Percentiles rank a stretch among this genome's conserved stretches.
Conservation (phyloP, 2,329 filamentous ascomycete species). For the Penicillium crustosum region DNA sequence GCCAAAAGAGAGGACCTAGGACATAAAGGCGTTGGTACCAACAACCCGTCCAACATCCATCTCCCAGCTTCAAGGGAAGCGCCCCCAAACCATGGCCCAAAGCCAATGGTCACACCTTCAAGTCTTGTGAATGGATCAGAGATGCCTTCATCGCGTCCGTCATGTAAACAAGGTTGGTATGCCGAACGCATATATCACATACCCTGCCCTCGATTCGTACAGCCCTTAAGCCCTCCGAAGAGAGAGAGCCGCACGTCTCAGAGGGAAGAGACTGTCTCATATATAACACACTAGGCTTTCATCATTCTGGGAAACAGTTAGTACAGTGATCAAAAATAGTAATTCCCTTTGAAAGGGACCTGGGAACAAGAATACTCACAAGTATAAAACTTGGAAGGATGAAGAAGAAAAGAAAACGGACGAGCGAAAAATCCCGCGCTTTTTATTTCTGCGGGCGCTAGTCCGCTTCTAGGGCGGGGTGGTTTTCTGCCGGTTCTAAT, state of each 20-base stretch:
- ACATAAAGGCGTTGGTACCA: not conserved
- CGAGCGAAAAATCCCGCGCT: slow-evolving; percentile 19
- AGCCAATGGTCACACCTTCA: slow-evolving; percentile 46
- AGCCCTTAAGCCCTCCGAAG: slow-evolving; percentile 85
- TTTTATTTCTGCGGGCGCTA: slow-evolving; percentile 31
- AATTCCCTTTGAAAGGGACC: not conserved
- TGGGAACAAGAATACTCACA: slow-evolving; percentile 59
- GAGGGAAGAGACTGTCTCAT: slow-evolving; percentile 71
- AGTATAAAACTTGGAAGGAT: slow-evolving; percentile 99
- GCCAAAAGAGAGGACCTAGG: not conserved
- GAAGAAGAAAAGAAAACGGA: slow-evolving; percentile 60
- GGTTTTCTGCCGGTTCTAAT: slow-evolving; percentile 12
- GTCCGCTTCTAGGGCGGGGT: slow-evolving; percentile 23
- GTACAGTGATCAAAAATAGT: slow-evolving; percentile 20
- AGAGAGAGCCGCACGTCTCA: slow-evolving; percentile 72
- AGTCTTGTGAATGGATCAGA: slow-evolving; percentile 67
- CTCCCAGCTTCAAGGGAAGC: not conserved
- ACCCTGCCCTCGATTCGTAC: slow-evolving; percentile 64
- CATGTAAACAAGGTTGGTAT: slow-evolving; percentile 92
- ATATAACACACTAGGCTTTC: slow-evolving; percentile 96
- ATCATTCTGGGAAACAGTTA: slow-evolving; percentile 70
- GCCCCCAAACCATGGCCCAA: slow-evolving; percentile 8
- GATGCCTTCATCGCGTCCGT: slow-evolving; percentile 98
- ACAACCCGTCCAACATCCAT: slow-evolving; percentile 13
- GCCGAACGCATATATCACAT: slow-evolving; percentile 99